phyloP scores from a whole-genome alignment of 257 asterid genomes.

The Fraxinus anomala region DNA sequence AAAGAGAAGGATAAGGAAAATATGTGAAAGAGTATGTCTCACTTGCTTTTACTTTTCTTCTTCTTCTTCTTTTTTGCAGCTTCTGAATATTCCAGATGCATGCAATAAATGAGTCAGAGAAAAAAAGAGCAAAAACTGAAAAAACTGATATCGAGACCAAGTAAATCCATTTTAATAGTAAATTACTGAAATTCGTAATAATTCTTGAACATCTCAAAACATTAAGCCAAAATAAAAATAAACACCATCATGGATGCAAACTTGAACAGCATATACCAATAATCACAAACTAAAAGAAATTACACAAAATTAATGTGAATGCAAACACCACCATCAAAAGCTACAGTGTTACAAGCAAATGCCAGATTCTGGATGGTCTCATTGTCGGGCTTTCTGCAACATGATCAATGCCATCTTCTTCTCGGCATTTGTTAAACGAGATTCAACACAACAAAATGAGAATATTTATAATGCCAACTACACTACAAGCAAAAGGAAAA shows the following conservation, averaged over 20 bases:
- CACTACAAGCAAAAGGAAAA: not conserved
- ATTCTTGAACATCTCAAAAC: slow-evolving; percentile 1
- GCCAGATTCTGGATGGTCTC: not conserved
- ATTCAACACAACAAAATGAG: not conserved
- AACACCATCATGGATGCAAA: not conserved
- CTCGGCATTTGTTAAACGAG: not conserved
- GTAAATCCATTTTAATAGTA: slow-evolving; percentile 7
- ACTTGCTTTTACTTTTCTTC: slow-evolving; percentile 95
- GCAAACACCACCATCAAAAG: not conserved
- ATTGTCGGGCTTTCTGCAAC: not conserved
- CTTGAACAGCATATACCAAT: slow-evolving; percentile 1
- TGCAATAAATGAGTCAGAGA: slow-evolving; percentile 27
- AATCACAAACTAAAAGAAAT: not conserved
- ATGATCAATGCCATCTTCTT: not conserved
- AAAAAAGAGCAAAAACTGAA: not conserved
- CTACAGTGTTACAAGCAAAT: not conserved
- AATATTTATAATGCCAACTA: not conserved
- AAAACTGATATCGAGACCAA: slow-evolving; percentile 3
- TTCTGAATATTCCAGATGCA: slow-evolving; percentile 51
- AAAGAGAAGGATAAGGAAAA: slow-evolving; percentile 19
- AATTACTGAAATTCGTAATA: not conserved
- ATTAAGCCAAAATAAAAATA: not conserved
- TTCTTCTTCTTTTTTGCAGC: slow-evolving; percentile 94
- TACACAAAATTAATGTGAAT: not conserved
- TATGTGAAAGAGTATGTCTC: slow-evolving; percentile 33